Base-by-base conservation (phyloP, 371 early-diverging fungal genomes). In the Mucor indicus region DNA sequence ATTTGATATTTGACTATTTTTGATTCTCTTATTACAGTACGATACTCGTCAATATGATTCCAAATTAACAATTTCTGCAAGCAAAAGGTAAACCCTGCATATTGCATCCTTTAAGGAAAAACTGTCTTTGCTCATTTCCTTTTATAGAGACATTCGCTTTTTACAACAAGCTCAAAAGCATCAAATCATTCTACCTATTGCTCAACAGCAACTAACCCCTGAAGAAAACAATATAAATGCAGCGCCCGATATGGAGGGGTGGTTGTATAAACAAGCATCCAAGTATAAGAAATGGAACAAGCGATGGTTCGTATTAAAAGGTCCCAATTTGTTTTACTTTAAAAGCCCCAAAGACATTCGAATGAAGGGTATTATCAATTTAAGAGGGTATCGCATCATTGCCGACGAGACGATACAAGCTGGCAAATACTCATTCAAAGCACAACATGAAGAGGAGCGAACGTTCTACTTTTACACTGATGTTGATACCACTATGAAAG, bases 291-390 rank as follows among this genome's bases (percentile, higher is more conserved):
- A 73, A 9, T 87, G 85, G 85, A 84, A 85, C 53, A 75, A 71
- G 31, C 77, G 87, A 5, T 87, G 80, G 80, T 87, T 81, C 54
- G 81, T 84, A 23, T 62, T 87, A 27, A 84, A 85, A 47, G 84
- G 83, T 0, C 57, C 70, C 6, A 75, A 79, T 20, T 61, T 87
- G 15, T 83, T 77, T 49, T 81, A 84, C 48, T 82, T 84, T 41
- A 83, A 84, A 43, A 75, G 79, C 7, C 80, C 81, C 15, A 80
- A 79, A 55, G 75, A 80, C 52, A 62, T 64, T 23, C 66, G 70
- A 16, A 71, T 75, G 67, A 78, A 78, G 43, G 74, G 78, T 12
- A 69, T 75, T 4, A 74, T 79, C 40, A 69, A 81, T 42, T 30
- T 81, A 25, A 54, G 73, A 31, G 81, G 80, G 1, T 80, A 78